Percentiles rank a stretch among this genome's conserved stretches.
These are phyloP conservation scores for Quercus dentata DNA, from an alignment of 306 rosid genomes.

Conservation along the genomic window DNA sequence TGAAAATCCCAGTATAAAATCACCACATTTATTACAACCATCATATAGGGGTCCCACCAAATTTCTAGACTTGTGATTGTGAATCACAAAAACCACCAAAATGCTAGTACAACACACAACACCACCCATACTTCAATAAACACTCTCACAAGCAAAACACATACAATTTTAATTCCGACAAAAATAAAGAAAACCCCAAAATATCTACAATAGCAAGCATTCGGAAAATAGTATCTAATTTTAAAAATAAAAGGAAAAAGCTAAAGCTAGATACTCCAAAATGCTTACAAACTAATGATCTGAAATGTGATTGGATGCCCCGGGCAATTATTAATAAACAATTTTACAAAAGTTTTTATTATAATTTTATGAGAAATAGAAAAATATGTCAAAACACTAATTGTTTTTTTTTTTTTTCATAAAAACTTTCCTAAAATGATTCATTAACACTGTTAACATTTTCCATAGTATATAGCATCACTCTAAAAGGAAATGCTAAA, in stretches of 20 bases:
- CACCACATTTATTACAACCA: neutral
- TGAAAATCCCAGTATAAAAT: neutral
- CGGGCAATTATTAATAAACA: no score
- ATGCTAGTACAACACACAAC: neutral
- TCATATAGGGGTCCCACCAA: neutral
- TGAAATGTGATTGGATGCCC: accelerated
- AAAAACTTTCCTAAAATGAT: no score
- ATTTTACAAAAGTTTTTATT: no score
- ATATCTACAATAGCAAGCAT: neutral
- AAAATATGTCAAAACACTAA: no score
- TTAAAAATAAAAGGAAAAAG: neutral
- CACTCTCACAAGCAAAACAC: neutral
- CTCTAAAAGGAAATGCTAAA: no score
- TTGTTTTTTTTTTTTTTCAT: accelerated
- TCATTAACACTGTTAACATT: no score
- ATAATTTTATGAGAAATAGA: no score
- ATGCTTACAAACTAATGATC: no score
- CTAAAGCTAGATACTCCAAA: no score
- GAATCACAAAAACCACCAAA: neutral
- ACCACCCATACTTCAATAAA: neutral
- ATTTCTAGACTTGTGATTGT: neutral
- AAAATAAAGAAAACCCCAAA: neutral
- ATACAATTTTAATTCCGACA: constrained; percentile 7
- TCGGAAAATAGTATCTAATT: neutral
- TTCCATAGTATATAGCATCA: no score